Base-by-base conservation (phyloP, 2,329 filamentous ascomycete species). In the Raffaelea ambrosiae region DNA sequence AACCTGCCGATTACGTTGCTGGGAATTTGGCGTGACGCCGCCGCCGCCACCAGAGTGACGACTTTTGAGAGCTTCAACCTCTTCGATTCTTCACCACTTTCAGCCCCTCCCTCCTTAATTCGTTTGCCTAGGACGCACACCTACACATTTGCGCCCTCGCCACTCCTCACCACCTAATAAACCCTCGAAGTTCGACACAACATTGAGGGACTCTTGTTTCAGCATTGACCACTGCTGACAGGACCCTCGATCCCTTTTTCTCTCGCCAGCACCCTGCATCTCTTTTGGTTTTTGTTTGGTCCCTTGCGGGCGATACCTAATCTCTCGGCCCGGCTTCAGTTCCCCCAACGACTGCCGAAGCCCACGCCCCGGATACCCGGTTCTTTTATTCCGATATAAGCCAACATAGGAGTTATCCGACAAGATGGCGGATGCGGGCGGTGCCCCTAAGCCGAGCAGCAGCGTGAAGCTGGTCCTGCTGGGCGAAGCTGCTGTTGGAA, bases 391-490 rank as follows among this genome's bases (percentile, higher is more conserved):
- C 26, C 26, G 39, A 21, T n/a, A 18, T n/a, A 5, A 11, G 11
- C 22, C 19, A 29, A 26, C 23, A 26, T 21, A 22, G 26, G 26
- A 29, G 26, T 29, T 29, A 29, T 29, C 26, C 26, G 26, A 13
- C 48, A 52, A 47, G 48, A 91, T 90, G 86, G 81, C 84, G 63
- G 86, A 90, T 29, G 73, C 81, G 63, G 80, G 79, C 58, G 53
- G 44, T 38, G 74, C 77, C 63, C 75, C 82, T 59, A 98, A 97
- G 74, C 93, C 93, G 54, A 97, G 90, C 77, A 97, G 90, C 82
- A 98, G 93, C 73, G 93, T 98, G 67, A 98, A 98, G 84, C 85
- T 98, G 58, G 93, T 98, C 56, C 80, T 98, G 63, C 83, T 98
- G 50, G 93, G 93, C 58, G 93, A 98, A 73, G 93, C 93, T 54